These are phyloP conservation scores for Achaetomium macrosporum DNA, from an alignment of 2,329 filamentous ascomycete genomes.

Conservation along the genomic window DNA sequence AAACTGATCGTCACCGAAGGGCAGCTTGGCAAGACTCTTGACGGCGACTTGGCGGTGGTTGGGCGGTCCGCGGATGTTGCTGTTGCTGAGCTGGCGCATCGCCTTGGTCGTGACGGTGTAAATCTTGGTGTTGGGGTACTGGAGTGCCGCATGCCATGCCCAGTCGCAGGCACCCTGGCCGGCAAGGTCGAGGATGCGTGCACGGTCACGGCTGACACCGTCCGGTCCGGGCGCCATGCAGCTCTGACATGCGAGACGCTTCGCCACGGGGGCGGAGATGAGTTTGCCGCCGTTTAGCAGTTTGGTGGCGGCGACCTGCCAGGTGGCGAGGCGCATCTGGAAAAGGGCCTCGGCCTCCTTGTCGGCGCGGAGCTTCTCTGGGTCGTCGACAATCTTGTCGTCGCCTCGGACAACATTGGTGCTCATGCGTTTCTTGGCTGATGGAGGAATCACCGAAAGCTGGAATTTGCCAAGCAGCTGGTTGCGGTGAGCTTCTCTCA, in stretches of 20 bases:
- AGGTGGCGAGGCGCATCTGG: constrained; percentile 58
- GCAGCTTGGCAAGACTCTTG: constrained; percentile 69
- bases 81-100: constrained; percentile 63
- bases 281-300: constrained; percentile 59
- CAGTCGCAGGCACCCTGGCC: constrained; percentile 83
- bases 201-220: constrained; percentile 44
- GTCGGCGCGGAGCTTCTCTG: constrained; percentile 59
- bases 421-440: constrained; percentile 64
- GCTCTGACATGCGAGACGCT: constrained; percentile 52
- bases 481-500: constrained; percentile 66
- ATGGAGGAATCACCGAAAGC: constrained; percentile 62
- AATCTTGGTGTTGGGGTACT: constrained; percentile 78
- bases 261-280: constrained; percentile 58
- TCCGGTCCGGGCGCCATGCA: constrained; percentile 40
- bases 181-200: constrained; percentile 77
- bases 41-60: constrained; percentile 86
- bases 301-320: constrained; percentile 57
- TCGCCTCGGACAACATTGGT: constrained; percentile 69
- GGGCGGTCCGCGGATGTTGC: constrained; percentile 70
- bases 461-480: constrained; percentile 83
- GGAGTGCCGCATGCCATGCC: constrained; percentile 88
- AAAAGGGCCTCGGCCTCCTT: constrained; percentile 74
- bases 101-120: constrained; percentile 79
- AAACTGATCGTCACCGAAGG: constrained; percentile 81
- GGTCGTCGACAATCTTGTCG: constrained; percentile 56